A percentile compares a stretch with the other conserved stretches of the same genome.
Conservation (phyloP, 2,329 filamentous ascomycete species). For the Fusarium dlaminii region DNA sequence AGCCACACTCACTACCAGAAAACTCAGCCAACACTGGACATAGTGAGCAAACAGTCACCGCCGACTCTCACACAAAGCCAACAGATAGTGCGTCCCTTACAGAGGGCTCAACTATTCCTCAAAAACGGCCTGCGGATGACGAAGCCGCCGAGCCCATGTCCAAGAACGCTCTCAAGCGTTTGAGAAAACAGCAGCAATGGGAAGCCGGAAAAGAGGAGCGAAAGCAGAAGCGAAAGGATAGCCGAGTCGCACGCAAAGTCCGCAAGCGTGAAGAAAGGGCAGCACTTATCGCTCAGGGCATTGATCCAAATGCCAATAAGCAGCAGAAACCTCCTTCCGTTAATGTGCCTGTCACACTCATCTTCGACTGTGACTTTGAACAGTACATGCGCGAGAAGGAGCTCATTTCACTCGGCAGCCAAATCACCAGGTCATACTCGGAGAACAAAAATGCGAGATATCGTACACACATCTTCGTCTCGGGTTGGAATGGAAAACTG, state of each 20-base stretch:
- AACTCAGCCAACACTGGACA: neutral
- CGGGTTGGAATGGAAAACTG: constrained; percentile 79
- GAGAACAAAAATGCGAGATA: constrained; percentile 79
- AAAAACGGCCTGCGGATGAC: constrained; percentile 8
- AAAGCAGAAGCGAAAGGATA: constrained; percentile 64
- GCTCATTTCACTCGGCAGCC: constrained; percentile 80
- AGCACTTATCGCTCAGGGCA: constrained; percentile 59
- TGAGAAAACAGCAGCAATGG: constrained; percentile 77
- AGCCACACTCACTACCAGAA: neutral
- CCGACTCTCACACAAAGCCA: neutral
- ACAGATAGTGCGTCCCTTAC: neutral
- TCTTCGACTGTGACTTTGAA: constrained; percentile 94
- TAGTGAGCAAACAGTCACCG: neutral
- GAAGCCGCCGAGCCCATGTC: constrained; percentile 62
- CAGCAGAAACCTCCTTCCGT: constrained; percentile 52
- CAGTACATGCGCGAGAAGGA: constrained; percentile 89
- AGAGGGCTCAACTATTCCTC: neutral
- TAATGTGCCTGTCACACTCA: constrained; percentile 78
- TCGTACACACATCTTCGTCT: constrained; percentile 77
- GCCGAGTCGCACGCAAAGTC: constrained; percentile 57
- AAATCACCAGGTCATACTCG: constrained; percentile 89
- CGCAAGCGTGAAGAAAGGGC: constrained; percentile 62
- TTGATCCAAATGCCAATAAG: constrained; percentile 50
- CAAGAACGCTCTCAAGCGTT: constrained; percentile 87
- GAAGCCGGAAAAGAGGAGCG: constrained; percentile 74